Evolutionary conservation across 2,329 filamentous ascomycete species (phyloP), one percentile per base, ranked within the genome.

Genomic region (Colletotrichum viniferum): DNA sequence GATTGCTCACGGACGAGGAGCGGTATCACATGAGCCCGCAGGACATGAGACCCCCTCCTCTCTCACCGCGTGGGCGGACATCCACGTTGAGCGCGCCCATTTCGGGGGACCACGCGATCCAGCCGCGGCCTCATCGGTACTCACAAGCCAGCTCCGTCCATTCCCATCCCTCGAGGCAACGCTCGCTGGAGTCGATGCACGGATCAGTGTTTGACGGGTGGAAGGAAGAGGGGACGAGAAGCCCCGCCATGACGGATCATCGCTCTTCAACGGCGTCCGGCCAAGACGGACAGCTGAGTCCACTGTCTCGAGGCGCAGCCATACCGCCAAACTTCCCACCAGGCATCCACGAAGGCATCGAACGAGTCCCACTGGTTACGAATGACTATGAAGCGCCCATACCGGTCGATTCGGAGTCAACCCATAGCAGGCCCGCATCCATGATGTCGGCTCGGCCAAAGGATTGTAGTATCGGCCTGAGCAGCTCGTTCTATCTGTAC

Each of bases 401-500:
- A 28, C 83, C 83, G 3, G 83, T 85, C 8, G 82, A 84, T 16
- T 77, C 78, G 63, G 83, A 84, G 58, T 61, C 62, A 38, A 62
- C 55, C 5, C 76, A 69, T 28, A 78, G 67, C 13, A 12, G 77
- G 76, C 52, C 43, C 8, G 14, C 77, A 75, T 10, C 78, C 61
- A 30, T 55, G 69, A 78, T 80, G 12, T 7, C 52, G 28, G 32
- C 76, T 76, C 34, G 68, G 73, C 43, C 78, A 79, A 68, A 79
- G 13, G 86, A 88, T 61, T 87, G 85, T 77, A 84, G 78, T 7
- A 89, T 91, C 43, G 85, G 81, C 4, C 80, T 82, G 0, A 78
- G 64, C 43, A 90, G 88, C 77, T 90, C 89, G 0, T 91, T 90
- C 76, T 87, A 88, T 65, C 81, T 87, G 12, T 82, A 88, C 48